phyloP scores from a whole-genome alignment of 2,329 filamentous ascomycete genomes.

The Scopulariopsis brevicaulis region DNA sequence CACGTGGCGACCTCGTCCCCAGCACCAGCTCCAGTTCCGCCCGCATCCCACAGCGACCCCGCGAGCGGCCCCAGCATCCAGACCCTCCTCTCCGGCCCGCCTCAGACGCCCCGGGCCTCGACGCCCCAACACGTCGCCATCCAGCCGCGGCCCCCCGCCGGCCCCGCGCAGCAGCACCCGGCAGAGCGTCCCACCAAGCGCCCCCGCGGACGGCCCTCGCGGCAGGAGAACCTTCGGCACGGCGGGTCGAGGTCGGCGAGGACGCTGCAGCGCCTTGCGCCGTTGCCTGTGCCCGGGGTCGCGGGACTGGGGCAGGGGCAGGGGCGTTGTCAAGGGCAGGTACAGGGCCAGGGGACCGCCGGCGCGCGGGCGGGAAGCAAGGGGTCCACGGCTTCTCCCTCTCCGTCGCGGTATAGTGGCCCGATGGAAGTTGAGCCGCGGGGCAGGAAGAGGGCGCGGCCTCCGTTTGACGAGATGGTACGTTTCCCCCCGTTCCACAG shows the following conservation, averaged over 20 bases:
- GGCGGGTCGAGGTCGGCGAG: neutral
- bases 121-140: constrained; percentile 8
- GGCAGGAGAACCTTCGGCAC: neutral
- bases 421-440: neutral
- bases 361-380: neutral
- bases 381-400: too few relatives aligned
- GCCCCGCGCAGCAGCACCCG: neutral
- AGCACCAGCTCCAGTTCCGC: neutral
- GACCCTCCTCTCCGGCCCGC: neutral
- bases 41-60: neutral
- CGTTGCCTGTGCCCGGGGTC: neutral
- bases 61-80: neutral
- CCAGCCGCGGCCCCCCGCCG: constrained; percentile 7
- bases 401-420: too few relatives aligned
- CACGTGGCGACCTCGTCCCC: neutral
- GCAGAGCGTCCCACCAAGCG: neutral
- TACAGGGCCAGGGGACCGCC: neutral
- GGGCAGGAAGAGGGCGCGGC: neutral
- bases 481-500: neutral
- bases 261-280: neutral
- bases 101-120: neutral
- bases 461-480: neutral
- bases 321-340: neutral
- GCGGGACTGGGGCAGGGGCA: too few relatives aligned
- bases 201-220: constrained; percentile 2